Evolutionary conservation across 257 asterid species (phyloP).

Genomic region (Marsdenia floribunda): DNA sequence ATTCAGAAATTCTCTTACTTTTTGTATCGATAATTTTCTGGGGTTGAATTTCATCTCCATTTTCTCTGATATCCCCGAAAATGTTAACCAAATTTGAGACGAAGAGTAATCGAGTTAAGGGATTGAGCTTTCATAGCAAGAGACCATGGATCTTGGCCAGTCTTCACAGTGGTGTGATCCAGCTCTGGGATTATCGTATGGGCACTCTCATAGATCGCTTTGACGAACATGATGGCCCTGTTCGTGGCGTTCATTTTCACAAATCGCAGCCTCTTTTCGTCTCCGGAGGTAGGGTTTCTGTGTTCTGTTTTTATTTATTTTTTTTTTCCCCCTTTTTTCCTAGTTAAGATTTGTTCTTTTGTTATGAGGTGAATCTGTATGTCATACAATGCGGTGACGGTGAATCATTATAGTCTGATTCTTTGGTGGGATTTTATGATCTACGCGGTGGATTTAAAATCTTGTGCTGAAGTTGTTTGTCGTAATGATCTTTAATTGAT

Average conservation of each 20-base stretch:
- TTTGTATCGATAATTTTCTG: not conserved
- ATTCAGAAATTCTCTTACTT: not conserved
- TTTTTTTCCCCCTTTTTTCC: too few species aligned
- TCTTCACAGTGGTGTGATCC: conserved; percentile 98
- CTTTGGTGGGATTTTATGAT: not conserved
- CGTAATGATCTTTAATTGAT: not conserved
- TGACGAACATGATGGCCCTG: conserved; percentile 96
- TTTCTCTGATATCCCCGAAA: conserved; percentile 3
- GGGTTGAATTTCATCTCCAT: not conserved
- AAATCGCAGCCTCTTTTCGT: conserved; percentile 89
- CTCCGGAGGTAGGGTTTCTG: conserved; percentile 64
- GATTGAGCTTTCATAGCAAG: conserved; percentile 88
- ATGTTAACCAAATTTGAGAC: conserved; percentile 98
- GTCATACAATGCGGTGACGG: not conserved
- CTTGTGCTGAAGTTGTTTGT: not conserved
- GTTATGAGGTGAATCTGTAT: conserved; percentile 11
- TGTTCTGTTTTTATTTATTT: too few species aligned
- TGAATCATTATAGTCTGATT: conserved; percentile 1
- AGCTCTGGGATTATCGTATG: conserved; percentile 98
- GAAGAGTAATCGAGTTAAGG: conserved; percentile 96
- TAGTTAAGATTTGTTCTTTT: not conserved
- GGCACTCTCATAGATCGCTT: conserved; percentile 94
- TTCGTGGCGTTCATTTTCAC: conserved; percentile 86
- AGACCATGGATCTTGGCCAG: conserved; percentile 99
- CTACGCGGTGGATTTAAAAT: not conserved